These are phyloP conservation scores for Ensete glaucum DNA, from an alignment of 176 grass and related monocot genomes.

Conservation along the genomic window DNA sequence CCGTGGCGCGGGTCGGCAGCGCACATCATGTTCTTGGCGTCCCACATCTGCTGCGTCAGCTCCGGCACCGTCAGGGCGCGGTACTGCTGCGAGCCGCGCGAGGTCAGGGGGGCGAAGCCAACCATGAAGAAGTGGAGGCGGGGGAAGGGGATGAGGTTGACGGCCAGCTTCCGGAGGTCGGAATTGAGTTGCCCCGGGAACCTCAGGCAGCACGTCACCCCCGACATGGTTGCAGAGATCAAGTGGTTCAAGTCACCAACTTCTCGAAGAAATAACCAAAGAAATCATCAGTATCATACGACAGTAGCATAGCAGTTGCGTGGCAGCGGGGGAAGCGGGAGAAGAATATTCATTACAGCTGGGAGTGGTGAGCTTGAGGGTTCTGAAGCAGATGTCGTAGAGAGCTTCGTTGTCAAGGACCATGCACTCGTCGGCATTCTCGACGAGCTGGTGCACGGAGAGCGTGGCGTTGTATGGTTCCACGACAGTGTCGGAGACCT, in stretches of 20 bases:
- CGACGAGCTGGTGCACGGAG: slow-evolving; percentile 4
- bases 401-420: slow-evolving; percentile 8
- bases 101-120: slow-evolving; percentile 41
- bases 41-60: slow-evolving; percentile 40
- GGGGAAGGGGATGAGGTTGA: slow-evolving; percentile 5
- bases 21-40: slow-evolving; percentile 42
- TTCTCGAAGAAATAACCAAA: not conserved
- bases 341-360: not conserved
- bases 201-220: not conserved
- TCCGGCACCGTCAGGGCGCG: slow-evolving; percentile 27
- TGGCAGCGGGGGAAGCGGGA: not conserved
- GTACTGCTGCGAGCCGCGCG: slow-evolving; percentile 40
- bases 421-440: slow-evolving; percentile 11
- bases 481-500: slow-evolving; percentile 8
- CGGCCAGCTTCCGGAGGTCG: slow-evolving; percentile 1
- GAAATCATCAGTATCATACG: not conserved
- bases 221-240: not conserved
- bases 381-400: slow-evolving; percentile 11
- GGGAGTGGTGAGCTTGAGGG: slow-evolving; percentile 7
- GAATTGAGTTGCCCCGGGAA: slow-evolving; percentile 5
- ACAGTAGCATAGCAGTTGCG: not conserved
- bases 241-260: not conserved
- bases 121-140: slow-evolving; percentile 56
- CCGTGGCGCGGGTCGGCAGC: slow-evolving; percentile 38
- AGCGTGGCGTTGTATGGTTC: slow-evolving; percentile 6